Evolutionary conservation across 1,139 yeast species (phyloP).

Genomic region (Pichia sp.): DNA sequence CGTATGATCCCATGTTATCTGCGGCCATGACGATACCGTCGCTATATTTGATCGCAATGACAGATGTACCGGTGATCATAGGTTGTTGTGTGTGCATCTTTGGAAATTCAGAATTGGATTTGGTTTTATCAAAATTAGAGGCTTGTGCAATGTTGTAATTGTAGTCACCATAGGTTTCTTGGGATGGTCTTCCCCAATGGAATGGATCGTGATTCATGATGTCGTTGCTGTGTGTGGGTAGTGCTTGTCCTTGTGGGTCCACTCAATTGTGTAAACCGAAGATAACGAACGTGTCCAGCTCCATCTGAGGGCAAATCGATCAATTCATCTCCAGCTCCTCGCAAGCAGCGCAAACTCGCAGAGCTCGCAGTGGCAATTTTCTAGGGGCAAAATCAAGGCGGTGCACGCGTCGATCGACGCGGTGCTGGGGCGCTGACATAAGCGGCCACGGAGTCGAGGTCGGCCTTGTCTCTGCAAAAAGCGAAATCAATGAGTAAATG

Average conservation of each 20-base stretch:
- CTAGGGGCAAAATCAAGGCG: too few relatives aligned
- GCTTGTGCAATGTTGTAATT: constrained; percentile 70
- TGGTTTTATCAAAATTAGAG: constrained; percentile 22
- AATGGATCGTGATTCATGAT: constrained; percentile 93
- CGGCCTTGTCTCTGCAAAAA: background rate
- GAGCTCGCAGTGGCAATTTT: too few relatives aligned
- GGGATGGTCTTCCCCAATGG: constrained; percentile 93
- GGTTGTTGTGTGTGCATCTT: constrained; percentile 90
- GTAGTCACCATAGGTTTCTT: constrained; percentile 77
- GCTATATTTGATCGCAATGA: constrained; percentile 83
- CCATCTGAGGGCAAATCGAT: constrained; percentile 11
- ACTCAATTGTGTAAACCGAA: too few relatives aligned
- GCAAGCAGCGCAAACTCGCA: too few relatives aligned
- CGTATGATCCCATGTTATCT: constrained; percentile 91
- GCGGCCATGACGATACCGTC: constrained; percentile 95
- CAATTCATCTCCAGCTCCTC: too few relatives aligned
- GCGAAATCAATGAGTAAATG: background rate
- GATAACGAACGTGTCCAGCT: too few relatives aligned
- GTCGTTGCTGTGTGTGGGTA: too few relatives aligned
- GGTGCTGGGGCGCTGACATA: background rate
- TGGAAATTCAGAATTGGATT: constrained; percentile 47
- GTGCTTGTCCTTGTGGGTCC: too few relatives aligned
- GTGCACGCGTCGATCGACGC: constrained; percentile 5
- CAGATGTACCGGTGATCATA: constrained; percentile 95
- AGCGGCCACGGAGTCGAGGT: constrained; percentile 12